Conservation (phyloP, 768 basidiomycete species). For the Mycena albidolilacea region DNA sequence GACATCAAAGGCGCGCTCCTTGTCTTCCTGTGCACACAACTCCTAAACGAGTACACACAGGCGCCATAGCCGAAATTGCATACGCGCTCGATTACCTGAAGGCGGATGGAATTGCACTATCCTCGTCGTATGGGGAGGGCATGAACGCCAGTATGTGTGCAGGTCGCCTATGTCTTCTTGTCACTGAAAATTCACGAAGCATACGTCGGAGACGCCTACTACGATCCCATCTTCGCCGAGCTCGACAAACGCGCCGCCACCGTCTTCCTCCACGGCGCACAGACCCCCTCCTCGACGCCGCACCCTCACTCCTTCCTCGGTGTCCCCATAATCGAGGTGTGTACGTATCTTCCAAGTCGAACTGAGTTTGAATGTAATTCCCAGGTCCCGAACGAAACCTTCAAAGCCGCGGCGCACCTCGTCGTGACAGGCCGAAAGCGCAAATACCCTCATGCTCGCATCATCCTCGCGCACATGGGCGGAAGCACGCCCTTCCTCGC, state of each 20-base stretch:
- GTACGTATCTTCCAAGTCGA: constrained; percentile 43
- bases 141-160: constrained; percentile 63
- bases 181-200: constrained; percentile 52
- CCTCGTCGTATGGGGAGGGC: constrained; percentile 78
- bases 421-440: constrained; percentile 81
- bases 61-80: constrained; percentile 70
- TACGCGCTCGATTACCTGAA: constrained; percentile 73
- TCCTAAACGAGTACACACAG: constrained; percentile 49
- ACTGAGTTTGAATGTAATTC: neutral
- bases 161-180: neutral
- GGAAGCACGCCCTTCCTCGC: constrained; percentile 77
- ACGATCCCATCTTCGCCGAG: constrained; percentile 80
- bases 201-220: constrained; percentile 77
- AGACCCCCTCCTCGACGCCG: constrained; percentile 75
- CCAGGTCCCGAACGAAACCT: constrained; percentile 87
- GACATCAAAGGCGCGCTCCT: constrained; percentile 68
- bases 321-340: constrained; percentile 75
- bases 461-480: constrained; percentile 84
- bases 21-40: neutral
- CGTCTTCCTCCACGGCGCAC: constrained; percentile 82
- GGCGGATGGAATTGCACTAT: constrained; percentile 75
- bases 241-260: constrained; percentile 70
- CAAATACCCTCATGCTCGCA: constrained; percentile 69
- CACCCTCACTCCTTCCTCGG: constrained; percentile 76
- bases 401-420: constrained; percentile 85